These are phyloP conservation scores for Saccharomycopsis vini DNA, from an alignment of 805 yeast genomes.

Conservation along the genomic window DNA sequence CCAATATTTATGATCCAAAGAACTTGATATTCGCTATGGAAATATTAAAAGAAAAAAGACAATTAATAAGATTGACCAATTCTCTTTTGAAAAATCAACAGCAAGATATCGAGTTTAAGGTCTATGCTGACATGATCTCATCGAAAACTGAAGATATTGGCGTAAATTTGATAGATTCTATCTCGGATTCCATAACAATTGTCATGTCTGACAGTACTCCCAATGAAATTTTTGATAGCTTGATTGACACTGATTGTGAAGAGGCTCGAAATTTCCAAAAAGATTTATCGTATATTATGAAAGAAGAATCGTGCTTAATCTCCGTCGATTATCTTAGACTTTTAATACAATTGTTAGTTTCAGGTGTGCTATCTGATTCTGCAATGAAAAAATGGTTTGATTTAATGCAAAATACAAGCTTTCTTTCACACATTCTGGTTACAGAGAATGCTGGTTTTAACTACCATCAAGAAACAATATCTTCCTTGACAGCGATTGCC, in stretches of 20 bases:
- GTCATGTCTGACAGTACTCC: too few species aligned
- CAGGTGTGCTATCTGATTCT: constrained; percentile 28
- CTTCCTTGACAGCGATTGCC: constrained; percentile 28
- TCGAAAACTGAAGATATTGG: too few species aligned
- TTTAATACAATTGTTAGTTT: constrained; percentile 32
- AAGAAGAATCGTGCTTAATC: constrained; percentile 28
- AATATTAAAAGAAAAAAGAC: constrained; percentile 13
- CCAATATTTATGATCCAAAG: neutral
- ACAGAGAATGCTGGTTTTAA: constrained; percentile 21
- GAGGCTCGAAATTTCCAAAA: constrained; percentile 1
- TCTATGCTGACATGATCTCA: too few species aligned
- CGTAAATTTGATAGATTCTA: too few species aligned
- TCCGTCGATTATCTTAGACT: constrained; percentile 31
- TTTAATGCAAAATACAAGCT: constrained; percentile 33
- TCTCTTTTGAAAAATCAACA: constrained; percentile 11
- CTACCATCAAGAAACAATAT: constrained; percentile 20
- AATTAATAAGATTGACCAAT: constrained; percentile 5
- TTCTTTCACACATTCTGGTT: constrained; percentile 20
- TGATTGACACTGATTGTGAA: too few species aligned
- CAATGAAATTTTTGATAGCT: too few species aligned
- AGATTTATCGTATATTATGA: constrained; percentile 4
- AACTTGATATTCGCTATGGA: constrained; percentile 9
- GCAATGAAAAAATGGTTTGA: constrained; percentile 47
- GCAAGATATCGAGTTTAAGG: constrained; percentile 1
- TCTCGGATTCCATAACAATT: too few species aligned